Conservation (phyloP, 768 basidiomycete species). For the Nidularia pulvinata region DNA sequence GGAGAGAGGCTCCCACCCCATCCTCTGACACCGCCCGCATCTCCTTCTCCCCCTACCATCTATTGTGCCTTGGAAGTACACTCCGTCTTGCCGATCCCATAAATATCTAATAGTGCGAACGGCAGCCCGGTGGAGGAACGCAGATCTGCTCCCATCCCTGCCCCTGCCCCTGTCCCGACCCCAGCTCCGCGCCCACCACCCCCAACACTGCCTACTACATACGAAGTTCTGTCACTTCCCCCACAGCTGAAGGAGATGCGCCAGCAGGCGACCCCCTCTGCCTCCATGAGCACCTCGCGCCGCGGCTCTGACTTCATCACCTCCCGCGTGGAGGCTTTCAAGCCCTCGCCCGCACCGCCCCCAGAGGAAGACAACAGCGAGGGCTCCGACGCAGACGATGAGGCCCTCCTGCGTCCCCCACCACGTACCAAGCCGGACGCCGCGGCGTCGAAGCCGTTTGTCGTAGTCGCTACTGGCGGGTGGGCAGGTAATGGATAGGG, state of each 20-base stretch:
- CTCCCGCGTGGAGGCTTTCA: neutral
- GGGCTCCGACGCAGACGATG: neutral
- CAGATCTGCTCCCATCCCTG: neutral
- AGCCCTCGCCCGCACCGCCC: neutral
- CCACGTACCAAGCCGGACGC: constrained; percentile 18
- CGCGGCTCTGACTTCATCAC: neutral
- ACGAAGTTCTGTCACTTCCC: constrained; percentile 3
- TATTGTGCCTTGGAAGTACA: constrained; percentile 8
- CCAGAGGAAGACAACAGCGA: neutral
- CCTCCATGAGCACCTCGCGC: neutral
- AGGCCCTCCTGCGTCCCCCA: neutral
- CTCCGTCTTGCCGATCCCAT: constrained; percentile 9
- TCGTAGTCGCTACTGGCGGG: constrained; percentile 20
- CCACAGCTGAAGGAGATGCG: constrained; percentile 3
- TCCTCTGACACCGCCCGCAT: constrained; percentile 8
- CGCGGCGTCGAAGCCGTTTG: constrained; percentile 33
- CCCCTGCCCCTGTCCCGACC: no score
- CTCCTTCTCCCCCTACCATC: constrained; percentile 10
- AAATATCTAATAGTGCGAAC: neutral
- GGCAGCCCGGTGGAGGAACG: constrained; percentile 12
- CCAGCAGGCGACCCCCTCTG: neutral
- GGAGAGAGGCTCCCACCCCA: constrained; percentile 9
- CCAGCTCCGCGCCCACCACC: neutral
- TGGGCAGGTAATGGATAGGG: constrained; percentile 35
- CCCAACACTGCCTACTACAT: neutral